Conservation (phyloP, 306 rosid genomes). For the Hippophae rhamnoides region DNA sequence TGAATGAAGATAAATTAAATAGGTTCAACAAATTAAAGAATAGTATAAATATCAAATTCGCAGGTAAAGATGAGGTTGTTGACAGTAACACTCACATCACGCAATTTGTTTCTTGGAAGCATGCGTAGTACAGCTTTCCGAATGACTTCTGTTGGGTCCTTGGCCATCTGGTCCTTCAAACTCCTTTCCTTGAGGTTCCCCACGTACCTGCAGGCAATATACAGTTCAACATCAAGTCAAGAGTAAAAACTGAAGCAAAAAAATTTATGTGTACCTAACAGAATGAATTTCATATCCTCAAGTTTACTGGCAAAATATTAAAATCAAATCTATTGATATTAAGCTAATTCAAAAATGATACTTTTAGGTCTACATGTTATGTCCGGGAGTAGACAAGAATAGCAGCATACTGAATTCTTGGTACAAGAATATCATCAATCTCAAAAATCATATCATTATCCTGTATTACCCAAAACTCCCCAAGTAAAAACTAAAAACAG, state of each 20-base stretch:
- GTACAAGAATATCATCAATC: not conserved
- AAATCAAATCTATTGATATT: not conserved
- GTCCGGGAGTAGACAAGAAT: too few relatives aligned
- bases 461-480: conserved; percentile 8
- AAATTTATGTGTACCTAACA: not conserved
- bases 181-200: conserved; percentile 83
- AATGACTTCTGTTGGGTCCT: conserved; percentile 90
- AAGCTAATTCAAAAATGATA: too few relatives aligned
- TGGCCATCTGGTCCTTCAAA: conserved; percentile 76
- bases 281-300: not conserved
- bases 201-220: conserved; percentile 52
- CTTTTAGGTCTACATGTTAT: too few relatives aligned
- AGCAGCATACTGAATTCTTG: too few relatives aligned
- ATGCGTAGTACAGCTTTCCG: conserved; percentile 92
- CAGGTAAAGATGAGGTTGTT: not conserved
- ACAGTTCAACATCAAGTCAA: conserved; percentile 22
- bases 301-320: not conserved
- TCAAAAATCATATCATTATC: conserved; percentile 13
- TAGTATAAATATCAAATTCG: not conserved
- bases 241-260: not conserved
- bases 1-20: not conserved
- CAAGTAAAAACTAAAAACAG: conserved; percentile 3
- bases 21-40: not conserved
- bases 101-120: conserved; percentile 89
- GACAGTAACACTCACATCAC: conserved; percentile 48